Percentiles rank a stretch among this genome's conserved stretches.
Evolutionary conservation across 441 rosid genomes (phyloP).

Genomic region (Kokia cookei): DNA sequence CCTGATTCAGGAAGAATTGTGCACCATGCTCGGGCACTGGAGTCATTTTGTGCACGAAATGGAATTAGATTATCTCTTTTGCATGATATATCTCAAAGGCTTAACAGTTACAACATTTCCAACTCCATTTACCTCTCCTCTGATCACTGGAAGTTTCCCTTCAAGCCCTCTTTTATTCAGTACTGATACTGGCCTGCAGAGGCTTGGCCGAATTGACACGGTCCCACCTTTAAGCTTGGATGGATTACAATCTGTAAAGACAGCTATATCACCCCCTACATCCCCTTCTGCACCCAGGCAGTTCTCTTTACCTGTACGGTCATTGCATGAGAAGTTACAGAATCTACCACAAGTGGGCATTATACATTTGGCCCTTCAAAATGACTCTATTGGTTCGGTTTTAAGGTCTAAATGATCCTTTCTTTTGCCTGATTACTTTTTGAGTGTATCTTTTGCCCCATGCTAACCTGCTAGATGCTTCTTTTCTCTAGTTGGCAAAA

Average conservation of each 20-base stretch:
- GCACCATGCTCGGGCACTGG: constrained; percentile 90
- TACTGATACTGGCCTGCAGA: constrained; percentile 73
- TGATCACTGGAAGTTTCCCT: constrained; percentile 89
- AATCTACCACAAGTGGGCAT: constrained; percentile 89
- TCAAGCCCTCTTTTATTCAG: constrained; percentile 83
- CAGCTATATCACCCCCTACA: constrained; percentile 54
- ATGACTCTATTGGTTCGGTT: constrained; percentile 72
- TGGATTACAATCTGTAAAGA: constrained; percentile 56
- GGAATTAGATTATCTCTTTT: constrained; percentile 67
- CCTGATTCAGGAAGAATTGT: constrained; percentile 78
- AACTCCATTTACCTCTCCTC: constrained; percentile 84
- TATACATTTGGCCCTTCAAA: constrained; percentile 87
- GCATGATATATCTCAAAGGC: constrained; percentile 48
- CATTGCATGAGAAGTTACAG: constrained; percentile 90
- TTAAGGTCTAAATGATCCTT: constrained; percentile 52
- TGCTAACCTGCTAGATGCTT: constrained; percentile 21
- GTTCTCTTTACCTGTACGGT: constrained; percentile 63
- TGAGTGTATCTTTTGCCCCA: constrained; percentile 9
- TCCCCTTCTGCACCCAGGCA: constrained; percentile 57
- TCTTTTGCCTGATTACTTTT: background rate
- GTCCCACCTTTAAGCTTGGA: constrained; percentile 96
- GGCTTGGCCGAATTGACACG: constrained; percentile 71
- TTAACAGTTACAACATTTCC: constrained; percentile 59
- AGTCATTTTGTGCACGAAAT: constrained; percentile 68
- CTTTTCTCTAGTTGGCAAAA: constrained; percentile 74